Evolutionary conservation across 768 basidiomycete genomes (phyloP).

Genomic region (Boletus sp.): DNA sequence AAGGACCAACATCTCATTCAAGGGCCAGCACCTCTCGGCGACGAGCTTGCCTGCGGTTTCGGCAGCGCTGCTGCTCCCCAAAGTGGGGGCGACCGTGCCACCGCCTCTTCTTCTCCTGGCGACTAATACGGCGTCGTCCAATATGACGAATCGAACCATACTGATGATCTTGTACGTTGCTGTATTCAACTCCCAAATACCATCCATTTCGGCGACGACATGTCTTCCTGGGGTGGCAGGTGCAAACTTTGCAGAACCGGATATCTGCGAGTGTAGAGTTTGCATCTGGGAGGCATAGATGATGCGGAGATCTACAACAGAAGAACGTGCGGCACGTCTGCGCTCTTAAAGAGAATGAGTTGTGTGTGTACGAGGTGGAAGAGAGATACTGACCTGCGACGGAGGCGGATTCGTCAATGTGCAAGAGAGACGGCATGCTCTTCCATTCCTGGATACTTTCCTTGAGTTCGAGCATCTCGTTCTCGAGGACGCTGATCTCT

Average conservation of each 20-base stretch:
- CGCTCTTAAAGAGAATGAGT: conserved; percentile 38
- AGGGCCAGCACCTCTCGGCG: conserved; percentile 89
- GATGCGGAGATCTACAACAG: conserved; percentile 91
- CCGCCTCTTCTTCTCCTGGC: conserved; percentile 69
- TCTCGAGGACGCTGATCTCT: conserved; percentile 93
- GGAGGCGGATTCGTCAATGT: conserved; percentile 80
- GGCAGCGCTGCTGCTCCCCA: conserved; percentile 57
- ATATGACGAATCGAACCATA: conserved; percentile 71
- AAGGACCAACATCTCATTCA: conserved; percentile 91
- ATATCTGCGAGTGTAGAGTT: conserved; percentile 81
- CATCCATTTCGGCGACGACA: conserved; percentile 81
- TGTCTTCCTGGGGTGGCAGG: conserved; percentile 90
- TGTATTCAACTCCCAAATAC: conserved; percentile 80
- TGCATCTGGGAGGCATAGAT: conserved; percentile 96
- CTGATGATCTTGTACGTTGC: conserved; percentile 94
- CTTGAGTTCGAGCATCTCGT: conserved; percentile 96
- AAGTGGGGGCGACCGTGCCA: conserved; percentile 40
- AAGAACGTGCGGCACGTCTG: conserved; percentile 72
- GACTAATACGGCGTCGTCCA: conserved; percentile 90
- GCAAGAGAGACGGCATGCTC: conserved; percentile 87
- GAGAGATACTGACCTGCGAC: conserved; percentile 41
- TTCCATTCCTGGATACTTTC: conserved; percentile 94
- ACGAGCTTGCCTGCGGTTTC: conserved; percentile 72
- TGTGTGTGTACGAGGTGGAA: conserved; percentile 25
- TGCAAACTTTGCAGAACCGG: conserved; percentile 93